phyloP scores from a whole-genome alignment of 164 flowering plant genomes.

The Chimonanthus salicifolius region DNA sequence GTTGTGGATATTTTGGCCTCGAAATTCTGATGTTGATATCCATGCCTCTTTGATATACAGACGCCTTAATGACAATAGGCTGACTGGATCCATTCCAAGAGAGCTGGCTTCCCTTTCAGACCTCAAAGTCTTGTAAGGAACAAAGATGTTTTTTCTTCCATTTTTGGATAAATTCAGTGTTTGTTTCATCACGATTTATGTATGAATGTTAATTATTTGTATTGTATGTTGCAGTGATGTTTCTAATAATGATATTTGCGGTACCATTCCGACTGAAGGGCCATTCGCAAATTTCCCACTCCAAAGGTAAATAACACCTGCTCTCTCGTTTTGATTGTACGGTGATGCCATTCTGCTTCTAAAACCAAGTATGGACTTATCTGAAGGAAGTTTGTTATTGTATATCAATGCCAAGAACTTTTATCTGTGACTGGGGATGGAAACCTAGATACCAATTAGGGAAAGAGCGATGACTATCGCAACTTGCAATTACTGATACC shows the following conservation, averaged over 20 bases:
- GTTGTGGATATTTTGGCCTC: background rate
- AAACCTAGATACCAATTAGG: too few relatives aligned
- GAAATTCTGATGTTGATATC: background rate
- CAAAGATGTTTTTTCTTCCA: background rate
- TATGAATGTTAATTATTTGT: background rate
- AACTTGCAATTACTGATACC: too few relatives aligned
- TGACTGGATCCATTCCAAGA: conserved; percentile 77
- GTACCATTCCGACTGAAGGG: conserved; percentile 81
- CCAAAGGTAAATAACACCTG: conserved; percentile 40
- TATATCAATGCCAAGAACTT: too few relatives aligned
- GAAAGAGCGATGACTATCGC: too few relatives aligned
- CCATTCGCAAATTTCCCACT: conserved; percentile 57
- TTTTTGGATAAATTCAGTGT: background rate
- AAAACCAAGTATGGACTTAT: background rate
- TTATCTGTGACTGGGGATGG: too few relatives aligned
- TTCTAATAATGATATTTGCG: conserved; percentile 70
- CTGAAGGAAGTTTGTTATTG: too few relatives aligned
- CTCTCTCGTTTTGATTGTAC: background rate
- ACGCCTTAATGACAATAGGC: conserved; percentile 72
- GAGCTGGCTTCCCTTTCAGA: conserved; percentile 57
- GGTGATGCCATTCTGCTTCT: background rate
- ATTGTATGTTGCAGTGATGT: conserved; percentile 60
- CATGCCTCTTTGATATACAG: conserved; percentile 24
- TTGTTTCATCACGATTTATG: conserved; percentile 4
- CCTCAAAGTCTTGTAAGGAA: conserved; percentile 75